These are phyloP conservation scores for Leishmania arabica DNA, from an alignment of 208 protist species.

Conservation along the genomic window DNA sequence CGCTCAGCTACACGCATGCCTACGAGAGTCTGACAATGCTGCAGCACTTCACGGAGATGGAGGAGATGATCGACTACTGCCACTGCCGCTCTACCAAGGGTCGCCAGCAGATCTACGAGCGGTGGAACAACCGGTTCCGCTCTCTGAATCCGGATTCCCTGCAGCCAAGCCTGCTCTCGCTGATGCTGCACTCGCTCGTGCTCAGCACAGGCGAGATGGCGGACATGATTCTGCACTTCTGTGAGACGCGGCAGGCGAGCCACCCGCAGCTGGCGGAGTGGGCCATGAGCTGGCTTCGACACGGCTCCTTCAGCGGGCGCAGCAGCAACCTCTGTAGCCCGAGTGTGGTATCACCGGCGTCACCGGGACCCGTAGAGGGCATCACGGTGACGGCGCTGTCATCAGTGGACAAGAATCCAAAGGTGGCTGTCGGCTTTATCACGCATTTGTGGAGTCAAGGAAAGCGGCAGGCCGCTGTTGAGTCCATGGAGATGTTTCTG, in stretches of 20 bases:
- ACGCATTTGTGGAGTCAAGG: slow-evolving; percentile 82
- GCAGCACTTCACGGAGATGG: slow-evolving; percentile 99
- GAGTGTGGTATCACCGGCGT: slow-evolving; percentile 5
- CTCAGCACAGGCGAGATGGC: slow-evolving; percentile 92
- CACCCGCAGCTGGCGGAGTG: slow-evolving; percentile 88
- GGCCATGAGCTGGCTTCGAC: slow-evolving; percentile 84
- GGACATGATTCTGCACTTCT: slow-evolving; percentile 97
- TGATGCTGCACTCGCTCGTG: slow-evolving; percentile 96
- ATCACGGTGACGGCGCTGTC: slow-evolving; percentile 7
- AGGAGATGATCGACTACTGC: slow-evolving; percentile 96
- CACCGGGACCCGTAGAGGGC: slow-evolving; percentile 15
- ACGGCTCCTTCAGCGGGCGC: slow-evolving; percentile 42
- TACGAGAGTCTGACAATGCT: slow-evolving; percentile 97
- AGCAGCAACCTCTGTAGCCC: slow-evolving; percentile 27
- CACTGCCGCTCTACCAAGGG: slow-evolving; percentile 58
- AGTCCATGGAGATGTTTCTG: slow-evolving; percentile 79
- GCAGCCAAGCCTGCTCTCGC: slow-evolving; percentile 94
- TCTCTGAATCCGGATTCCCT: slow-evolving; percentile 91
- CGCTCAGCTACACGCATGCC: slow-evolving; percentile 87
- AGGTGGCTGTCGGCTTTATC: slow-evolving; percentile 80
- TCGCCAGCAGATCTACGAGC: slow-evolving; percentile 64
- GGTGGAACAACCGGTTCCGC: slow-evolving; percentile 83
- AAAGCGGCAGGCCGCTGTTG: slow-evolving; percentile 72
- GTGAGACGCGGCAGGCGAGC: slow-evolving; percentile 65
- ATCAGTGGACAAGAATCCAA: slow-evolving; percentile 39